Evolutionary conservation across 2,329 filamentous ascomycete species (phyloP).

Genomic region (Tothia fuscella): DNA sequence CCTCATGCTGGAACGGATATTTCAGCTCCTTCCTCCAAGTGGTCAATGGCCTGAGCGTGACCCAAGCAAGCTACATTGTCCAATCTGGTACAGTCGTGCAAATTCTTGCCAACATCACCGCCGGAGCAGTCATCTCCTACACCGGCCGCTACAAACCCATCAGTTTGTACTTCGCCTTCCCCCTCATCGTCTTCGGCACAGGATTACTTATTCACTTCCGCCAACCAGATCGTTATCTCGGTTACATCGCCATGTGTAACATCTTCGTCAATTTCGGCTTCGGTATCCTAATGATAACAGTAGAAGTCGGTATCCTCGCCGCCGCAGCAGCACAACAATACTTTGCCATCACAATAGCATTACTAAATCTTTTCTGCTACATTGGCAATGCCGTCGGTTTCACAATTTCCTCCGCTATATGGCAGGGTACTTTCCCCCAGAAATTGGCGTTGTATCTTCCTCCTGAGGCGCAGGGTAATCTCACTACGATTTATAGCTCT

Average conservation of each 20-base stretch:
- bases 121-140: slow-evolving; percentile 15
- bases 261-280: slow-evolving; percentile 15
- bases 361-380: slow-evolving; percentile 18
- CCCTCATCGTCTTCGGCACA: slow-evolving; percentile 20
- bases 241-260: slow-evolving; percentile 23
- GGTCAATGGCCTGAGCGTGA: slow-evolving; percentile 22
- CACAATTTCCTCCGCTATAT: slow-evolving; percentile 23
- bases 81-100: slow-evolving; percentile 26
- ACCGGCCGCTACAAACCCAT: slow-evolving; percentile 20
- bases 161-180: slow-evolving; percentile 18
- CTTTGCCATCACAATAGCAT: slow-evolving; percentile 21
- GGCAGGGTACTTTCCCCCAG: slow-evolving; percentile 18
- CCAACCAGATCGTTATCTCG: slow-evolving; percentile 17
- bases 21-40: slow-evolving; percentile 30
- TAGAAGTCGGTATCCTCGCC: slow-evolving; percentile 20
- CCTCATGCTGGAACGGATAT: slow-evolving; percentile 27
- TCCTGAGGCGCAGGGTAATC: slow-evolving; percentile 4
- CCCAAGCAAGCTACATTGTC: slow-evolving; percentile 13
- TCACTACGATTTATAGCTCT: slow-evolving; percentile 8
- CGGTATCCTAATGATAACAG: slow-evolving; percentile 8
- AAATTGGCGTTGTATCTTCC: slow-evolving; percentile 5
- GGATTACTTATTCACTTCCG: slow-evolving; percentile 24
- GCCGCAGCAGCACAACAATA: slow-evolving; percentile 20
- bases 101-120: slow-evolving; percentile 17
- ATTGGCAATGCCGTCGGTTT: slow-evolving; percentile 21